Conservation (phyloP, 1,284 basidiomycete species). For the Heliocybe sulcata region DNA sequence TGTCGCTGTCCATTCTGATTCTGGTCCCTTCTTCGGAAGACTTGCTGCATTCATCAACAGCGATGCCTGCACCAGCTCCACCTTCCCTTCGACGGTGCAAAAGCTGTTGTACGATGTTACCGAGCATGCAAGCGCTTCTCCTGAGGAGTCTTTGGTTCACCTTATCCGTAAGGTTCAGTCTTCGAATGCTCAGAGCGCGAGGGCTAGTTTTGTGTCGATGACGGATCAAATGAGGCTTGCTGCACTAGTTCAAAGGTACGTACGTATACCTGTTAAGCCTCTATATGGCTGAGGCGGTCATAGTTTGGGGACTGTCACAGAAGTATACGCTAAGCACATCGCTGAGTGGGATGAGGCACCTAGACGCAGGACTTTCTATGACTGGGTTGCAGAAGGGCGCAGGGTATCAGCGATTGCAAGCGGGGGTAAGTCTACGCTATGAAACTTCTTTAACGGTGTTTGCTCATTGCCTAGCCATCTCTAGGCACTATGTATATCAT, state of each 20-base stretch:
- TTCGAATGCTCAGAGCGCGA: not conserved
- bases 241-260: not conserved
- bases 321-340: not conserved
- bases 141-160: not conserved
- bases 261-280: not conserved
- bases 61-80: not conserved
- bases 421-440: not conserved
- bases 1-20: constrained; percentile 5
- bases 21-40: not conserved
- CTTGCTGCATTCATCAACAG: not conserved
- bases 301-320: not conserved
- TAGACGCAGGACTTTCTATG: not conserved
- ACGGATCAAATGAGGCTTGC: not conserved
- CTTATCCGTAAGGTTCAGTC: not conserved
- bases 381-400: not conserved
- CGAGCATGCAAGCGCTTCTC: too few species aligned
- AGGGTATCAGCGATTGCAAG: not conserved
- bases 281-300: not conserved
- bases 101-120: not conserved
- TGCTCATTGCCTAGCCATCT: not conserved
- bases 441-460: too few species aligned
- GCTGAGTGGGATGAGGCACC: not conserved
- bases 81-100: not conserved
- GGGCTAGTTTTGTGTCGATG: not conserved
- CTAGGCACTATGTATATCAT: not conserved